These are phyloP conservation scores for Pinus albicaulis DNA, from an alignment of 75 land plant genomes.

Conservation along the genomic window DNA sequence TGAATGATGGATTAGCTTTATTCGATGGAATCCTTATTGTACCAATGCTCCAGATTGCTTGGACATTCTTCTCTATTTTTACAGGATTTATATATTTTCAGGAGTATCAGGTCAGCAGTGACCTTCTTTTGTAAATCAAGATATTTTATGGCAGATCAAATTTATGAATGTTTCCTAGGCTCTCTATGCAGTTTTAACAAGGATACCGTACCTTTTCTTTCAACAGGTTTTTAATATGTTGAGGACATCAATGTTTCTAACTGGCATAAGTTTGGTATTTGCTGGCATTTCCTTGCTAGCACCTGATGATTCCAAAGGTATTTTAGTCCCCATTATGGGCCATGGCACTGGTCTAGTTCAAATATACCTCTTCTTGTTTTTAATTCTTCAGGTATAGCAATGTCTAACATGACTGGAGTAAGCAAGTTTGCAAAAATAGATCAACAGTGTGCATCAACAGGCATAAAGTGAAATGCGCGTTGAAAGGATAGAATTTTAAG, in stretches of 20 bases:
- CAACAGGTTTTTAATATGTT: slow-evolving; percentile 83
- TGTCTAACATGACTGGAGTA: no score
- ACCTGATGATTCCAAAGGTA: slow-evolving; percentile 92
- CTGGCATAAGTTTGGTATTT: slow-evolving; percentile 89
- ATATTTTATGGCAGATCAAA: neutral
- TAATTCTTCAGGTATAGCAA: neutral
- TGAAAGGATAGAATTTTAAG: neutral
- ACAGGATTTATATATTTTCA: slow-evolving; percentile 98
- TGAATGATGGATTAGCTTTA: slow-evolving; percentile 94
- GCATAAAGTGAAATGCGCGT: neutral
- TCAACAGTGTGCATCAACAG: no score
- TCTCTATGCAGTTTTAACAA: slow-evolving; percentile 3
- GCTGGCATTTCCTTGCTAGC: slow-evolving; percentile 95
- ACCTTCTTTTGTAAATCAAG: neutral
- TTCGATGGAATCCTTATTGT: slow-evolving; percentile 98
- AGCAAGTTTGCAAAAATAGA: neutral
- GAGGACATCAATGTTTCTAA: slow-evolving; percentile 80
- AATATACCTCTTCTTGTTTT: neutral
- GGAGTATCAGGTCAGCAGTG: slow-evolving; percentile 79
- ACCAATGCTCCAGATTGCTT: slow-evolving; percentile 98
- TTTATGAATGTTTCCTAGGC: neutral
- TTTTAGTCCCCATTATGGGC: neutral
- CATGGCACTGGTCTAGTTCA: neutral
- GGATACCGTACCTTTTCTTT: neutral
- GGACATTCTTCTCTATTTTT: slow-evolving; percentile 99